These are phyloP conservation scores for Phyllosticta capitalensis DNA, from an alignment of 2,329 filamentous ascomycete genomes.

Conservation along the genomic window DNA sequence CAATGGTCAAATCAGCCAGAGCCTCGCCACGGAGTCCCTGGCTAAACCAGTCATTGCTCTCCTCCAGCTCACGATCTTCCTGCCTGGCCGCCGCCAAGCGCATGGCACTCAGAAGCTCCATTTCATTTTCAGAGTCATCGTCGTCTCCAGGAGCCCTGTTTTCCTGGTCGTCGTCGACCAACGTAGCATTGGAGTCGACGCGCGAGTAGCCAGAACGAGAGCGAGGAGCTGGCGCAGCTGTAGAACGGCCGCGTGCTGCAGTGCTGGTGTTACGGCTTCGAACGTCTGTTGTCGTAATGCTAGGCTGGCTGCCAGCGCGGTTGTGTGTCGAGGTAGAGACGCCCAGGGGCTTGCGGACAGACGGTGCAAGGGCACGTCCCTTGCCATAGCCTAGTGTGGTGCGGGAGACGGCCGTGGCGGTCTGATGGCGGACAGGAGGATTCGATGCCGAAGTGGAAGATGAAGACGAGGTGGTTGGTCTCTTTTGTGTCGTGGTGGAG, in stretches of 20 bases:
- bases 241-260: neutral
- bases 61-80: constrained; percentile 18
- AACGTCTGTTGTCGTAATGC: constrained; percentile 5
- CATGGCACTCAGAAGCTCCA: constrained; percentile 14
- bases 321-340: constrained; percentile 12
- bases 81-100: neutral
- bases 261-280: neutral
- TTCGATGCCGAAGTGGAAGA: constrained; percentile 22
- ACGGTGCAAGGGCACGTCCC: constrained; percentile 48
- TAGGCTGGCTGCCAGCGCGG: constrained; percentile 14
- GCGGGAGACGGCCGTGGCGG: constrained; percentile 59
- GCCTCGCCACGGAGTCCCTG: neutral
- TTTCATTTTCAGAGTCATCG: constrained; percentile 20
- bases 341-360: constrained; percentile 22
- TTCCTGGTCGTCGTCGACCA: constrained; percentile 16
- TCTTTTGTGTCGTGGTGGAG: constrained; percentile 32
- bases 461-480: constrained; percentile 17
- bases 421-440: constrained; percentile 48
- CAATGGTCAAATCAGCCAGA: constrained; percentile 12
- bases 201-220: constrained; percentile 21
- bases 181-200: constrained; percentile 24
- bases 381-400: constrained; percentile 80
- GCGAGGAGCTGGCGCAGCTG: neutral
- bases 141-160: neutral
- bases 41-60: constrained; percentile 6